A percentile compares a stretch with the other conserved stretches of the same genome.
These are phyloP conservation scores for Melaleuca alternifolia DNA, from an alignment of 345 rosid species.

Conservation along the genomic window DNA sequence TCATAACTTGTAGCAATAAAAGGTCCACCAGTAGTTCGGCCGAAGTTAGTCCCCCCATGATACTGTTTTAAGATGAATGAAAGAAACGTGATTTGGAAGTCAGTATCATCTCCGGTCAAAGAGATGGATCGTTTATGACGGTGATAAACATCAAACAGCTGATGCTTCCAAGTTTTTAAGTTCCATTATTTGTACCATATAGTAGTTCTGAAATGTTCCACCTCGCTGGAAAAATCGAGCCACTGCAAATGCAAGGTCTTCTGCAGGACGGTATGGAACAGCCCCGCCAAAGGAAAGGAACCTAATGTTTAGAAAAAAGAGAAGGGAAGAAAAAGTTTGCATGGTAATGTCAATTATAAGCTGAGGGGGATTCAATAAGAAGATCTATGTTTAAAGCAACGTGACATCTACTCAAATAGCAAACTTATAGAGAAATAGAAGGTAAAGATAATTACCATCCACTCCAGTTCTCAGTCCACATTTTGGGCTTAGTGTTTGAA, in stretches of 20 bases:
- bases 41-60: slow-evolving; percentile 97
- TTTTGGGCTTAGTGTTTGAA: slow-evolving; percentile 71
- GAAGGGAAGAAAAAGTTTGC: neutral
- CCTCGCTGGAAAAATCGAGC: slow-evolving; percentile 88
- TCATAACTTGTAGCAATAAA: slow-evolving; percentile 90
- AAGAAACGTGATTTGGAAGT: neutral
- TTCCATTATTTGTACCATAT: slow-evolving; percentile 48
- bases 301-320: slow-evolving; percentile 22
- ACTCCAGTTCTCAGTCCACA: slow-evolving; percentile 98
- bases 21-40: slow-evolving; percentile 74
- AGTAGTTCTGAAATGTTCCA: slow-evolving; percentile 96
- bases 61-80: slow-evolving; percentile 25
- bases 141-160: neutral
- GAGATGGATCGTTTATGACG: neutral
- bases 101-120: neutral
- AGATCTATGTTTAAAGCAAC: neutral
- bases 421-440: neutral
- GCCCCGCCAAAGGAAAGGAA: slow-evolving; percentile 70
- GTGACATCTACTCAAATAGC: neutral
- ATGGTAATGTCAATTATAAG: neutral
- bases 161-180: neutral
- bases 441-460: slow-evolving; percentile 58
- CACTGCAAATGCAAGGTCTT: slow-evolving; percentile 89
- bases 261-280: slow-evolving; percentile 79
- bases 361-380: neutral